Conservation (phyloP, 75 land plant species). For the Larix kaempferi region DNA sequence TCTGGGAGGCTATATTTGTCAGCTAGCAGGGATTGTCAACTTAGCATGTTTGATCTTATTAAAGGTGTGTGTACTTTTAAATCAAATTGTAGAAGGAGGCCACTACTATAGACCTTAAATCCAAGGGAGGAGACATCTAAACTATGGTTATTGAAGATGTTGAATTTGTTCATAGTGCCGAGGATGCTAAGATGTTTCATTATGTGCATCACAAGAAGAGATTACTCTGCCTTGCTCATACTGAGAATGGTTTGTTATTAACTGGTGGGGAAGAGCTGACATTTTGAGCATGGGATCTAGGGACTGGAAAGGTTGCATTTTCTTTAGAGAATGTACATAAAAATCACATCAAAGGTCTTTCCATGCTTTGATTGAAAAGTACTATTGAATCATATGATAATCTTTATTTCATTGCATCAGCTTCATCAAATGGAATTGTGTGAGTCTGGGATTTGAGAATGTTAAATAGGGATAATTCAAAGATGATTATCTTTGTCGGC, state of each 20-base stretch:
- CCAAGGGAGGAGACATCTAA: too few relatives aligned
- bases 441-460: slow-evolving; percentile 85
- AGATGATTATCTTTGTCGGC: too few relatives aligned
- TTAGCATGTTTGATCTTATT: slow-evolving; percentile 74
- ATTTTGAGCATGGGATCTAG: slow-evolving; percentile 83
- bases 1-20: slow-evolving; percentile 72
- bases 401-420: slow-evolving; percentile 66
- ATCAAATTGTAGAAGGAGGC: neutral
- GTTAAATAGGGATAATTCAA: slow-evolving; percentile 35
- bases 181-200: slow-evolving; percentile 54
- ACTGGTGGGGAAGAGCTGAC: slow-evolving; percentile 84
- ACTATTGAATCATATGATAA: slow-evolving; percentile 19
- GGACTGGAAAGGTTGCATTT: slow-evolving; percentile 61
- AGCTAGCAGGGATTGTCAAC: slow-evolving; percentile 52
- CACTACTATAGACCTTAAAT: too few relatives aligned
- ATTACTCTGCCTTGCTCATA: slow-evolving; percentile 63
- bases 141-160: neutral
- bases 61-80: slow-evolving; percentile 44
- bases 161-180: slow-evolving; percentile 64
- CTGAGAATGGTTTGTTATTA: slow-evolving; percentile 61
- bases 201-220: slow-evolving; percentile 53
- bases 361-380: slow-evolving; percentile 32
- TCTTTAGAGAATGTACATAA: slow-evolving; percentile 67
- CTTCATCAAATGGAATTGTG: slow-evolving; percentile 88
- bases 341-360: slow-evolving; percentile 76